A percentile compares a stretch with the other conserved stretches of the same genome.
Evolutionary conservation across 768 basidiomycete genomes (phyloP).

Genomic region (Termitomyces eurrhizus): DNA sequence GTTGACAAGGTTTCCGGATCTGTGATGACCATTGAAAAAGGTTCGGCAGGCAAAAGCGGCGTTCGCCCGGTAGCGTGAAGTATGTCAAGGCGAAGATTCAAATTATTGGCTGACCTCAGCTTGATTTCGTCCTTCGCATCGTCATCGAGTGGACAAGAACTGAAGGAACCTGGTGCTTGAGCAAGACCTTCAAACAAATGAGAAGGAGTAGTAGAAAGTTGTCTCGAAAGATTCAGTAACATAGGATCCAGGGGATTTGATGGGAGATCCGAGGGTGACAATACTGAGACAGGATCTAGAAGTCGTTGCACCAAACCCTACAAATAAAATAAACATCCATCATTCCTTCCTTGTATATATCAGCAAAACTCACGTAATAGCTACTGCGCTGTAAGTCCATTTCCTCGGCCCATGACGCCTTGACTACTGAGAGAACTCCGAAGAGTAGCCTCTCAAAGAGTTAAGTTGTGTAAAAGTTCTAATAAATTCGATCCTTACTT

Average conservation of each 20-base stretch:
- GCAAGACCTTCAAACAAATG: slow-evolving; percentile 47
- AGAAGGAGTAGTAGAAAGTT: slow-evolving; percentile 52
- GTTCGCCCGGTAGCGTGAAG: slow-evolving; percentile 39
- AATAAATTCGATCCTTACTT: slow-evolving; percentile 42
- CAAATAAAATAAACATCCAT: slow-evolving; percentile 8
- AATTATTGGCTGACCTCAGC: slow-evolving; percentile 44
- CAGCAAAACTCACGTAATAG: slow-evolving; percentile 57
- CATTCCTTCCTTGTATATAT: background rate
- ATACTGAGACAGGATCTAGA: slow-evolving; percentile 46
- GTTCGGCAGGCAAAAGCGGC: slow-evolving; percentile 29
- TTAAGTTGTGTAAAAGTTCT: slow-evolving; percentile 6
- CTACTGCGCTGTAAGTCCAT: slow-evolving; percentile 56
- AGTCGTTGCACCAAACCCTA: slow-evolving; percentile 71
- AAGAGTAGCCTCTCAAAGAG: slow-evolving; percentile 48
- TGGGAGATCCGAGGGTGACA: slow-evolving; percentile 38
- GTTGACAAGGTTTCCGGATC: slow-evolving; percentile 33
- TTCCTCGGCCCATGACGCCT: slow-evolving; percentile 57
- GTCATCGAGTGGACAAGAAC: slow-evolving; percentile 48
- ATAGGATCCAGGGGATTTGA: slow-evolving; percentile 41
- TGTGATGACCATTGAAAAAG: slow-evolving; percentile 16
- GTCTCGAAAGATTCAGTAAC: slow-evolving; percentile 47
- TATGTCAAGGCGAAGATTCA: slow-evolving; percentile 50
- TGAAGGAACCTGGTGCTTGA: slow-evolving; percentile 43
- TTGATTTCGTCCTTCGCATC: slow-evolving; percentile 40
- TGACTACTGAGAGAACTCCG: slow-evolving; percentile 54